Percentiles rank a stretch among this genome's conserved stretches.
These are phyloP conservation scores for Spiromastix sp. DNA, from an alignment of 2,329 filamentous ascomycete species.

Conservation along the genomic window DNA sequence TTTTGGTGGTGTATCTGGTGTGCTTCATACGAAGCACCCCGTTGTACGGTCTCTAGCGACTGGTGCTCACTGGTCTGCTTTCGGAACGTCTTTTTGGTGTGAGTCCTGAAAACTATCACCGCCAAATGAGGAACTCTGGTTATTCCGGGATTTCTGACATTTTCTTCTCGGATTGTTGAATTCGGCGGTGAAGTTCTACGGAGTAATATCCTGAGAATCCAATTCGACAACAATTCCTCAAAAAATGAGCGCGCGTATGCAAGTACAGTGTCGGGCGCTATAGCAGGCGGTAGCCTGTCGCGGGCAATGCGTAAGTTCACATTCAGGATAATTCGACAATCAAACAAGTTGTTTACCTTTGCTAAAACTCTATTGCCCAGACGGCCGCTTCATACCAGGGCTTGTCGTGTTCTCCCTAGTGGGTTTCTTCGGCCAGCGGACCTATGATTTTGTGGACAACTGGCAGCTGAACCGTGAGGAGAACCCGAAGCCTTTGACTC, in stretches of 20 bases:
- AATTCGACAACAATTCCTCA: constrained; percentile 42
- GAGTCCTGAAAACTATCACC: constrained; percentile 28
- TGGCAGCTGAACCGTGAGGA: constrained; percentile 31
- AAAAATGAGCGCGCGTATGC: constrained; percentile 52
- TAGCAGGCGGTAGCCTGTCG: constrained; percentile 51
- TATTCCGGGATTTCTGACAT: not conserved
- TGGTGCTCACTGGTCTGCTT: constrained; percentile 69
- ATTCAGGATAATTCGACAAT: no score
- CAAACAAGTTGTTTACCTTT: no score
- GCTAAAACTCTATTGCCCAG: constrained; percentile 23
- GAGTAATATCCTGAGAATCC: constrained; percentile 36
- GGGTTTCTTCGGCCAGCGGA: constrained; percentile 46
- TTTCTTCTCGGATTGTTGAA: not conserved
- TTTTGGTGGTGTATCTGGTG: constrained; percentile 58
- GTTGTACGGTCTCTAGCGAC: constrained; percentile 60
- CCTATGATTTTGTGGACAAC: constrained; percentile 43
- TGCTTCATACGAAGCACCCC: constrained; percentile 57
- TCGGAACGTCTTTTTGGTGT: constrained; percentile 71
- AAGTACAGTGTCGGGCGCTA: constrained; percentile 59
- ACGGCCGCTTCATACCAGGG: constrained; percentile 49
- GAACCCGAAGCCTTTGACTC: constrained; percentile 32
- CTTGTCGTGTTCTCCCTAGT: constrained; percentile 49
- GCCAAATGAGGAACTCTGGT: not conserved
- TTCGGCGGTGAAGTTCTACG: constrained; percentile 28
- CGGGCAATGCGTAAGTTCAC: constrained; percentile 42